Conservation (phyloP, 2,329 filamentous ascomycete genomes). For the Knoxdaviesia proteae region DNA sequence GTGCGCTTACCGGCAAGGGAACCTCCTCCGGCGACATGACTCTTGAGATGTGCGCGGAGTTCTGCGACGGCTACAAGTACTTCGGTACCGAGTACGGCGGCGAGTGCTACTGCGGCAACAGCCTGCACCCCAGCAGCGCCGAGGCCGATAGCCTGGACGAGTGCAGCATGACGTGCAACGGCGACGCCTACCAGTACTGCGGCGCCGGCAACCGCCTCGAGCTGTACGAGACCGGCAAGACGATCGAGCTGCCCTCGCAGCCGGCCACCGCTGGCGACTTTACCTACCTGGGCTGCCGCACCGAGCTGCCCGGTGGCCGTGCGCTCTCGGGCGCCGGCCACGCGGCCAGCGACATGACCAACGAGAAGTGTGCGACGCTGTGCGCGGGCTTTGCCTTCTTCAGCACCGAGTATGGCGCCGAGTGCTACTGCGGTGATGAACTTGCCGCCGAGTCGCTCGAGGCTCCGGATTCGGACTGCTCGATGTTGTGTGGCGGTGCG, state of each 20-base stretch:
- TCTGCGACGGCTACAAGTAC: conserved; percentile 17
- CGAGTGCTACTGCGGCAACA: conserved; percentile 18
- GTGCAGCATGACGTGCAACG: conserved; percentile 15
- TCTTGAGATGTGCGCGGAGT: conserved; percentile 13
- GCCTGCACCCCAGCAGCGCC: conserved; percentile 9
- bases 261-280: conserved; percentile 13
- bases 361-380: conserved; percentile 12
- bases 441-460: conserved; percentile 11
- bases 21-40: conserved; percentile 12
- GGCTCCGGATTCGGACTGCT: conserved; percentile 14
- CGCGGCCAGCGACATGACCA: conserved; percentile 12
- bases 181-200: conserved; percentile 14
- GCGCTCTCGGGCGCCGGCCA: conserved; percentile 11
- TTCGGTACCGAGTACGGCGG: conserved; percentile 19
- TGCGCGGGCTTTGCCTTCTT: conserved; percentile 14
- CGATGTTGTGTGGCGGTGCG: conserved; percentile 19
- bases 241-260: conserved; percentile 11
- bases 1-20: conserved; percentile 13
- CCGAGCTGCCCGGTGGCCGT: conserved; percentile 14
- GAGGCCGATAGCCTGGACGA: conserved; percentile 10
- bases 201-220: conserved; percentile 13
- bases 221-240: conserved; percentile 12
- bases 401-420: conserved; percentile 17
- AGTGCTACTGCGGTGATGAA: conserved; percentile 16
- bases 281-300: conserved; percentile 15